phyloP scores from a whole-genome alignment of 176 grass and related monocot species.

The Aegilops speltoides region DNA sequence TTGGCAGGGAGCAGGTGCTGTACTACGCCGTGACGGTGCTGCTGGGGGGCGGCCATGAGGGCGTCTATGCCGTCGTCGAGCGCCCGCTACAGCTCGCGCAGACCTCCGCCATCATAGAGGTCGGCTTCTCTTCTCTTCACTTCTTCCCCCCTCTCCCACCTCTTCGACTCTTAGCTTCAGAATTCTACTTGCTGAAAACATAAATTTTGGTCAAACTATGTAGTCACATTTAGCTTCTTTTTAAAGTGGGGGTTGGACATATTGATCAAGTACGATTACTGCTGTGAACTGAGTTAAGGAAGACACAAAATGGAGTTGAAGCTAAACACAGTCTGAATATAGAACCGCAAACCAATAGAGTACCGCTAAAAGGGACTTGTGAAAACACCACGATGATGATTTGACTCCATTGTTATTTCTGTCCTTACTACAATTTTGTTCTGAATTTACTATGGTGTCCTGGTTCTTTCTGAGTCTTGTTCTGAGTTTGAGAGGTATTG shows the following conservation, averaged over 20 bases:
- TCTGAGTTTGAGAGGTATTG: not conserved
- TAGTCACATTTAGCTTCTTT: too few relatives aligned
- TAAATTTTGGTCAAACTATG: not conserved
- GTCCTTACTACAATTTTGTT: not conserved
- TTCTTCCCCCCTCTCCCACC: not conserved
- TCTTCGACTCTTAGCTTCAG: not conserved
- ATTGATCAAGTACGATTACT: not conserved
- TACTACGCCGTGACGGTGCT: conserved; percentile 22
- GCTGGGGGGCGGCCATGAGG: conserved; percentile 26
- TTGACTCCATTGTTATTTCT: not conserved
- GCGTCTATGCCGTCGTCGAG: conserved; percentile 46
- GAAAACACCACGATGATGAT: not conserved
- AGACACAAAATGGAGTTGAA: not conserved
- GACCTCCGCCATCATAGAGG: conserved; percentile 48
- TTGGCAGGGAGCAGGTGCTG: conserved; percentile 50
- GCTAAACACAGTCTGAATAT: not conserved
- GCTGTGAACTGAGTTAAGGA: not conserved
- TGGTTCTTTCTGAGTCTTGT: not conserved
- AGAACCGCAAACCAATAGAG: not conserved
- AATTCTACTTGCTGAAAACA: not conserved
- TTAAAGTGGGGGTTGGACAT: not conserved
- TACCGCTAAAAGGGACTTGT: not conserved
- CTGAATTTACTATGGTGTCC: not conserved
- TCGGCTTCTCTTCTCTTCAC: not conserved
- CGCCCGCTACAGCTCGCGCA: conserved; percentile 43